Evolutionary conservation across 2,329 filamentous ascomycete species (phyloP).

Genomic region (Emmonsiellopsis sp.): DNA sequence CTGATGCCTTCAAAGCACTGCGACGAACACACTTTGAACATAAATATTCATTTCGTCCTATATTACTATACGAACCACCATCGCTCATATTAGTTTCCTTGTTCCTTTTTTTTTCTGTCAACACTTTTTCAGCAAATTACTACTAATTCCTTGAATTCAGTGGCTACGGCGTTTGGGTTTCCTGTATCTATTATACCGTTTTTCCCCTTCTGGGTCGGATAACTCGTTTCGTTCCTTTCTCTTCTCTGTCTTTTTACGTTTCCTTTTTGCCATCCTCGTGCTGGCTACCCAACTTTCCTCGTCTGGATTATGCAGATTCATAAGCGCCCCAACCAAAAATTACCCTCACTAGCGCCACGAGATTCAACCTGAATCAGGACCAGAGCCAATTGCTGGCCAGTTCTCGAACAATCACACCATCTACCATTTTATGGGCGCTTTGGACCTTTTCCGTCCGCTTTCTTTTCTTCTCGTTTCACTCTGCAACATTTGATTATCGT

Average conservation of each 20-base stretch:
- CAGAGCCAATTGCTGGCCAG: no score
- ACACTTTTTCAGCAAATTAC: background rate
- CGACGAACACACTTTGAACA: background rate
- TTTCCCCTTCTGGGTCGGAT: background rate
- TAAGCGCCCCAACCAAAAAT: no score
- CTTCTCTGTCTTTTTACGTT: background rate
- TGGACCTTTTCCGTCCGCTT: no score
- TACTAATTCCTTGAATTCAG: background rate
- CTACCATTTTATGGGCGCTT: no score
- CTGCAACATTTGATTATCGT: no score
- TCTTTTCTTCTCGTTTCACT: no score
- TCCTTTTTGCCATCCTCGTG: background rate
- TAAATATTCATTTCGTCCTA: background rate
- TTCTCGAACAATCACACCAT: no score
- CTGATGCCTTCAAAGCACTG: conserved; percentile 10
- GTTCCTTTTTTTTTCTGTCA: background rate
- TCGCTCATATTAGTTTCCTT: background rate
- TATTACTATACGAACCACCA: background rate
- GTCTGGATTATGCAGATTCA: no score
- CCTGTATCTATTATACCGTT: conserved; percentile 1
- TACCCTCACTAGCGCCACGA: background rate
- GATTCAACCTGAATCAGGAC: no score
- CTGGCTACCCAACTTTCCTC: background rate
- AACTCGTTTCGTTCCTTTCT: background rate
- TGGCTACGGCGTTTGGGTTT: conserved; percentile 3